Evolutionary conservation across 1,139 yeast species (phyloP), one percentile per base, ranked within the genome.

Genomic region (Debaryomyces coudertii): DNA sequence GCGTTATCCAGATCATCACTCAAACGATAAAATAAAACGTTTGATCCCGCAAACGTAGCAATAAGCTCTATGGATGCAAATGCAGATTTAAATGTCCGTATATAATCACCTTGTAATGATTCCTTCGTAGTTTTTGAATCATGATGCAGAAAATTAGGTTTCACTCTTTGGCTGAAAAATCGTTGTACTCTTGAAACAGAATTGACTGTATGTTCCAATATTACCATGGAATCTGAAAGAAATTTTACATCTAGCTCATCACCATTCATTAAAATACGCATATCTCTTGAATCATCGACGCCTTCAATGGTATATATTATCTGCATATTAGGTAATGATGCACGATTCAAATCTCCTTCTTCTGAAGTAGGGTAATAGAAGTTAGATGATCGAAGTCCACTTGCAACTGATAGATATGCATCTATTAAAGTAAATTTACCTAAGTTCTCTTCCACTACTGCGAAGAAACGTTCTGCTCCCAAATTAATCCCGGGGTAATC

Each of bases 391-490:
- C 76, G 62, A 5, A 69, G 56, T 0, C 92, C 90, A 57, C 80
- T 81, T 0, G 93, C 90, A 4, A 80, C 79, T 0, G 92, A 79
- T 9, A 84, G 57, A 55, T 80, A 87, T 7, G 87, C 85, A 47
- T 82, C 85, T 51, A 82, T 70, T 48, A 85, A 68, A 0, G 89
- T 79, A 29, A 86, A 69, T 54, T 85, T 85, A 2, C 93, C 95
- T 42, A 79, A 63, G n/a, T 71, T 72, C 30, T 77, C 78, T 45
- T 83, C 85, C 23, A 82, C 76, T 0, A 82, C 80, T 1, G 87
- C 83, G 55, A 82, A 85, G 38, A 85, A 77, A 31, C 84, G 67
- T 50, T 87, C 88, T 44, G 88, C 89, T 0, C 97, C 97, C 39
- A 82, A 53, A 36, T 87, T 82, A n/a, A 88, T 59, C 15, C 96